Evolutionary conservation across 2,329 filamentous ascomycete species (phyloP).

Genomic region (Alternaria consortialis): DNA sequence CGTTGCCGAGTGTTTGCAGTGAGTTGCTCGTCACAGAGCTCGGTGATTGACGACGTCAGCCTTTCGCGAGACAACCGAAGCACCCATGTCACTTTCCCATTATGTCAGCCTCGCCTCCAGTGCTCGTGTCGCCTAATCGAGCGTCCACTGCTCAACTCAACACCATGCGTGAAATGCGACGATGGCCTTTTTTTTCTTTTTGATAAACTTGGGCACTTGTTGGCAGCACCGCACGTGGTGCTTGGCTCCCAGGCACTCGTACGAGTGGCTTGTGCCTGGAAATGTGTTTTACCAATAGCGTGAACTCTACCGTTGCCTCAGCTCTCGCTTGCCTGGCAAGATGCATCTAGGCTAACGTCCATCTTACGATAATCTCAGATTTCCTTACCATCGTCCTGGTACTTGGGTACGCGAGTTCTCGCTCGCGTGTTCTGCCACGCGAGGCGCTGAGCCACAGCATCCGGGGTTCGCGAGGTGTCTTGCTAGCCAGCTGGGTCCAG

Average conservation of each 20-base stretch:
- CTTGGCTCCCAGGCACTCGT: background rate
- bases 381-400: slow-evolving; percentile 1
- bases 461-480: slow-evolving; percentile 1
- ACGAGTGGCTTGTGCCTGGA: slow-evolving; percentile 2
- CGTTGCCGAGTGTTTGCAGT: slow-evolving; percentile 1
- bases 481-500: background rate
- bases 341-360: slow-evolving; percentile 1
- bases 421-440: slow-evolving; percentile 5
- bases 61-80: slow-evolving; percentile 12
- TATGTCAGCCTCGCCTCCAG: slow-evolving; percentile 6
- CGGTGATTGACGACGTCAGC: slow-evolving; percentile 22
- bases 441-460: slow-evolving; percentile 1
- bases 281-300: slow-evolving; percentile 1
- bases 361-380: slow-evolving; percentile 11
- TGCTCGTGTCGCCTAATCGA: background rate
- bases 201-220: background rate
- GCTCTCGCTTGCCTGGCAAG: slow-evolving; percentile 6
- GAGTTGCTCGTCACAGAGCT: slow-evolving; percentile 3
- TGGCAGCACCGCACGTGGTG: background rate
- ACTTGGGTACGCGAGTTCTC: slow-evolving; percentile 7
- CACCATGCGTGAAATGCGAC: background rate
- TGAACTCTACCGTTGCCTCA: background rate
- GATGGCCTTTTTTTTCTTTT: background rate
- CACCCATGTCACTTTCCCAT: slow-evolving; percentile 8
- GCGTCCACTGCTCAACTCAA: background rate